A percentile compares a stretch with the other conserved stretches of the same genome.
Conservation (phyloP, 176 grass and related monocot genomes). For the Paspalum notatum region DNA sequence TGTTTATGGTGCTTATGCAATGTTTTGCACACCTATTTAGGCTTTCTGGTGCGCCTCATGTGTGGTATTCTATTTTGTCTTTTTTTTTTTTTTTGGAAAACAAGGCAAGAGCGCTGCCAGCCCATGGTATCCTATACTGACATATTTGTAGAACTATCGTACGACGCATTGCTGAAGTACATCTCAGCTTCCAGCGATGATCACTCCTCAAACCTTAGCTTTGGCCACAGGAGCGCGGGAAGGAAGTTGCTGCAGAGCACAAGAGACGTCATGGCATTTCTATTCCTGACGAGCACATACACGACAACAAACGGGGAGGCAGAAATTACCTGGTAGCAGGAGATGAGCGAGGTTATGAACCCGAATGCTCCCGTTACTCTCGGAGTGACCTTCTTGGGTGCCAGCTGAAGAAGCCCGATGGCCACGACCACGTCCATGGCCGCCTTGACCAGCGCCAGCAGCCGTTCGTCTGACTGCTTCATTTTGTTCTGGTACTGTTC, state of each 20-base stretch:
- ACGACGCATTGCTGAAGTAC: not conserved
- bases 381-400: slow-evolving; percentile 82
- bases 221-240: slow-evolving; percentile 48
- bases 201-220: slow-evolving; percentile 31
- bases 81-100: not conserved
- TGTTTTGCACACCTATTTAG: no score
- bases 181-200: not conserved
- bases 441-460: slow-evolving; percentile 79
- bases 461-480: slow-evolving; percentile 80
- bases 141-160: not conserved
- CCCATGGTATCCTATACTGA: not conserved
- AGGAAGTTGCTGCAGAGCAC: slow-evolving; percentile 58
- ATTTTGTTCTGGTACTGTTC: slow-evolving; percentile 73
- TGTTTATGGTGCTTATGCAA: no score
- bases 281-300: not conserved
- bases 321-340: slow-evolving; percentile 65
- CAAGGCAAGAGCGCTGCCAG: not conserved
- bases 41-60: no score
- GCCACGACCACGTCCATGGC: slow-evolving; percentile 82
- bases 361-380: slow-evolving; percentile 86
- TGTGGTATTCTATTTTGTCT: not conserved
- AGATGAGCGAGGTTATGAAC: slow-evolving; percentile 78
- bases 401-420: slow-evolving; percentile 82
- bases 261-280: no score
- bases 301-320: not conserved